Base-by-base conservation (phyloP, 805 yeast species). In the Teunomyces panamensis region DNA sequence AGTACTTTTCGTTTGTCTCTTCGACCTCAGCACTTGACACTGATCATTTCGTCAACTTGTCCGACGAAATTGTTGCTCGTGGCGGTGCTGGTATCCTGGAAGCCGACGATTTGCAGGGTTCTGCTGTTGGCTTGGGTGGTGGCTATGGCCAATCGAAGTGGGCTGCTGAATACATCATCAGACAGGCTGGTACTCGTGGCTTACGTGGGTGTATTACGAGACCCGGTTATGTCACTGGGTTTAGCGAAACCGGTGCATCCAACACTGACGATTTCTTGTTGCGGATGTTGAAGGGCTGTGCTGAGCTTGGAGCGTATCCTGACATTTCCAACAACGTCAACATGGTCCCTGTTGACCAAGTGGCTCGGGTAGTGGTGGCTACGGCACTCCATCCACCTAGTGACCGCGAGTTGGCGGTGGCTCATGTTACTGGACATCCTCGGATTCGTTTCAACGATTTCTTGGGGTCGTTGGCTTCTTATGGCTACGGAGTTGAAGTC, bases 121-220 rank as follows among this genome's bases (percentile, higher is more conserved):
- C 98, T 1, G 75, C 88, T 14, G 63, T 68, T 4, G 97, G 97
- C 1, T 76, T 94, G 49, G 87, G 90, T 26, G 87, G 85, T 50
- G 99, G 99, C 13, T 94, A 94, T 63, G 99, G 99, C 41, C 99
- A 95, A 72, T 81, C 94, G 56, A 94, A 94, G 67, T 94, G 99
- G 99, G 89, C 90, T 32, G 95, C 97, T 26, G 99, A 94, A 70
- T 81, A 87, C 57, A 75, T 94, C 41, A 83, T 89, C 51, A 82
- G 98, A 63, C 76, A 77, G 47, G 99, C 99, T 5, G 98, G 97
- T 39, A 78, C 79, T 47, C 73, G 84, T 46, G 99, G 99, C 7
- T 77, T 95, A 54, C 76, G 83, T 52, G 99, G 98, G 32, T 80
- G 91, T 46, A 84, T 94, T 57, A 81, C 92, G 34, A 83, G 99